Evolutionary conservation across 2,329 filamentous ascomycete genomes (phyloP).

Genomic region (Penicillium rolfsii): DNA sequence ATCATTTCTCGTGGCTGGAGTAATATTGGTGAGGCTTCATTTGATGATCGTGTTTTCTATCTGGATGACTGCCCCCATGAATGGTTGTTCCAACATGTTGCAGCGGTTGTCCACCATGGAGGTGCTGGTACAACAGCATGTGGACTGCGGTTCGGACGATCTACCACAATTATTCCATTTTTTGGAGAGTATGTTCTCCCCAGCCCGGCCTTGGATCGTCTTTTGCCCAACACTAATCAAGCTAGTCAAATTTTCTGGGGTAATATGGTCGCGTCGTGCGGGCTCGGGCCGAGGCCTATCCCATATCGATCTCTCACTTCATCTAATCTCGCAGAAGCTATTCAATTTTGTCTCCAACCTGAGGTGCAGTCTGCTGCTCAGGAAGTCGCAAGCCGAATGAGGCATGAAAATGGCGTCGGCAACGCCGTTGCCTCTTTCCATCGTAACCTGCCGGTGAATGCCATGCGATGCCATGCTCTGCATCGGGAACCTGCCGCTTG

Average conservation of each 20-base stretch:
- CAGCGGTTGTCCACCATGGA: constrained; percentile 37
- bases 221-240: too few relatives aligned
- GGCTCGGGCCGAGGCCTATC: not conserved
- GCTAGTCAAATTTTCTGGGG: not conserved
- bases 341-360: not conserved
- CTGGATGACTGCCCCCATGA: constrained; percentile 59
- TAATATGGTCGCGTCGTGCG: not conserved
- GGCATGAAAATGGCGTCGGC: not conserved
- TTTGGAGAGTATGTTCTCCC: not conserved
- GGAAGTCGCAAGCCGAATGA: not conserved
- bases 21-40: constrained; percentile 23
- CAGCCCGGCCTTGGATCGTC: too few relatives aligned
- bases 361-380: not conserved
- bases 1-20: constrained; percentile 59
- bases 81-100: constrained; percentile 60
- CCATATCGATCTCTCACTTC: not conserved
- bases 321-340: not conserved
- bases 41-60: constrained; percentile 44
- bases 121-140: not conserved
- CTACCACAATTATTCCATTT: not conserved
- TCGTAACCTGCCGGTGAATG: not conserved
- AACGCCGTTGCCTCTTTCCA: not conserved
- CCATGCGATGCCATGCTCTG: not conserved
- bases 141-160: not conserved
- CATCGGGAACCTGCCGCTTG: not conserved